Conservation (phyloP, 1,139 yeast genomes). For the Yamadazyma dushanensis region DNA sequence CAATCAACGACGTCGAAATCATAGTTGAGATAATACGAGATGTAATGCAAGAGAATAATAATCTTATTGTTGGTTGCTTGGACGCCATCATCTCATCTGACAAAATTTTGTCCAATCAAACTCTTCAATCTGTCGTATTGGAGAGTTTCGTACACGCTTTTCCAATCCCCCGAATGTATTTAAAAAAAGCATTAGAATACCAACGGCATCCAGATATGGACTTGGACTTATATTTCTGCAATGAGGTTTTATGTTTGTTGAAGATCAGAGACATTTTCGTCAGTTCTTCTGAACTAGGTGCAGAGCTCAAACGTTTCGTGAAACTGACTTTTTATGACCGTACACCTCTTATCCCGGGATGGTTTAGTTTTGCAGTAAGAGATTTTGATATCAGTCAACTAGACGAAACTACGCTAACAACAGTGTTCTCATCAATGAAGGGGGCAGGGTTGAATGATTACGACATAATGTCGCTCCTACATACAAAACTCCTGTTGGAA, state of each 20-base stretch:
- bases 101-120: constrained; percentile 7
- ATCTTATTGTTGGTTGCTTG: constrained; percentile 26
- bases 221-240: not conserved
- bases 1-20: constrained; percentile 41
- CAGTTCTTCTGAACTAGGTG: not conserved
- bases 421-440: not conserved
- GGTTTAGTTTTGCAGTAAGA: constrained; percentile 2
- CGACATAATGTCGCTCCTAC: not conserved
- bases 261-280: not conserved
- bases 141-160: constrained; percentile 9
- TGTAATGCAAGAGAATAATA: constrained; percentile 19
- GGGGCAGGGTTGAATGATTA: constrained; percentile 2
- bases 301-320: not conserved
- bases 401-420: too few relatives aligned
- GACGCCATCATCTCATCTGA: constrained; percentile 12
- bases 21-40: constrained; percentile 27
- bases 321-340: not conserved
- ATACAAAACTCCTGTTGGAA: not conserved
- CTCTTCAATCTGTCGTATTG: constrained; percentile 10
- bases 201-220: not conserved
- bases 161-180: not conserved
- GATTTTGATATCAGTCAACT: not conserved
- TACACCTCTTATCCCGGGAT: constrained; percentile 1
- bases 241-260: not conserved
- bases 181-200: not conserved